A percentile compares a stretch with the other conserved stretches of the same genome.
Conservation (phyloP, 768 basidiomycete genomes). For the Tephrocybe rancida region DNA sequence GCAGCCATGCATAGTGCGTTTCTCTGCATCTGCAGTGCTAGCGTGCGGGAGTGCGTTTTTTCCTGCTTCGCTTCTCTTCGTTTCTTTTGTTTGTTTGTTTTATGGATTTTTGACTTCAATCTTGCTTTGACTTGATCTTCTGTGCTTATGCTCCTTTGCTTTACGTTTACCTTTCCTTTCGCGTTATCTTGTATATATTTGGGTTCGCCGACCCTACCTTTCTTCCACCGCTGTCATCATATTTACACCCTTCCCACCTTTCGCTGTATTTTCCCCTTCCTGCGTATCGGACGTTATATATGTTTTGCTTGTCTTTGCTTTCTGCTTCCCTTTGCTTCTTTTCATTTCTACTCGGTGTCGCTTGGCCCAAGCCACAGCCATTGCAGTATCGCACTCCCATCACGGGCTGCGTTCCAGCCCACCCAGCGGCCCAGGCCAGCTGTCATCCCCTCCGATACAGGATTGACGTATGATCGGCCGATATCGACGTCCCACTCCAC, state of each 20-base stretch:
- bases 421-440: background rate
- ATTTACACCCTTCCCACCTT: no score
- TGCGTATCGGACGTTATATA: no score
- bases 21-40: background rate
- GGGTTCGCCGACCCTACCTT: background rate
- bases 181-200: background rate
- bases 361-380: no score
- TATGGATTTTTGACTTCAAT: background rate
- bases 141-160: background rate
- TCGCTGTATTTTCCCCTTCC: no score
- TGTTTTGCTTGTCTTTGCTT: no score
- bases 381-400: background rate
- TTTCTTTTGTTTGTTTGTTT: background rate
- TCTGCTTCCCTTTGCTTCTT: no score
- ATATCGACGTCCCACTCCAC: no score
- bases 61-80: background rate
- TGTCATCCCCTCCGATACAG: no score
- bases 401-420: background rate
- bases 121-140: background rate
- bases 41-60: background rate
- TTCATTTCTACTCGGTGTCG: no score
- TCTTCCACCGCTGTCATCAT: no score
- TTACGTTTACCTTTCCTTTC: background rate
- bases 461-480: no score
- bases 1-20: background rate